Base-by-base conservation (phyloP, 192 early-diverging fungal species). In the Podila horticola region DNA sequence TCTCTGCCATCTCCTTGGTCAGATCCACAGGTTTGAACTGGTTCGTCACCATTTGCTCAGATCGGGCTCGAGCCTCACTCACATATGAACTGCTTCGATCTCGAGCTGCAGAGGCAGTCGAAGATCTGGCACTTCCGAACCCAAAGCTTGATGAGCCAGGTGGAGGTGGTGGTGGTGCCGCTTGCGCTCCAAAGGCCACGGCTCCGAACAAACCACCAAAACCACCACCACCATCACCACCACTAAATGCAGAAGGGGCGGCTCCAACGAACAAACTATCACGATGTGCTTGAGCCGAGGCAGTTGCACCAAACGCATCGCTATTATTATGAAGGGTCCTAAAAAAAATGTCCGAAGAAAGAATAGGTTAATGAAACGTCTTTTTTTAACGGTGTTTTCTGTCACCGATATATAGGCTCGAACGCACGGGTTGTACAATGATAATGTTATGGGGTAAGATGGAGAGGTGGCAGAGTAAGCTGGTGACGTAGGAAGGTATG, bases 1-100 rank as follows among this genome's bases (percentile, higher is more conserved):
- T 85, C 60, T 85, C 84, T 2, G 72, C 64, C 59, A 75, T 75
- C 59, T 85, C 84, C 45, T 74, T 75, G 10, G 84, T 85, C 30
- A 72, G 22, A 65, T 82, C 77, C 58, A 72, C 64, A 36, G 76
- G 70, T 57, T 81, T 81, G 71, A 68, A 81, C 41, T 81, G 76
- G 11, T 58, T 48, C 28, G 57, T 64, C 4, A 69, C 10, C 3
- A 59, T 64, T 33, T 64, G 33, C 5, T 50, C 26, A 22, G 74
- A 30, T 28, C 12, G 33, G 11, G 28, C 24, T 22, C 74, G 19
- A 3, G 72, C 72, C 33, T 66, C 55, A 0, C n/a, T 31, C 13
- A 41, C 10, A 28, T 60, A 41, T 13, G 10, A 33, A 6, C 7
- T 34, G 34, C 34, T 36, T 36, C 34, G 34, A 36, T 36, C 34